Evolutionary conservation across 2,329 filamentous ascomycete genomes (phyloP).

Genomic region (Chaetomium strumarium): DNA sequence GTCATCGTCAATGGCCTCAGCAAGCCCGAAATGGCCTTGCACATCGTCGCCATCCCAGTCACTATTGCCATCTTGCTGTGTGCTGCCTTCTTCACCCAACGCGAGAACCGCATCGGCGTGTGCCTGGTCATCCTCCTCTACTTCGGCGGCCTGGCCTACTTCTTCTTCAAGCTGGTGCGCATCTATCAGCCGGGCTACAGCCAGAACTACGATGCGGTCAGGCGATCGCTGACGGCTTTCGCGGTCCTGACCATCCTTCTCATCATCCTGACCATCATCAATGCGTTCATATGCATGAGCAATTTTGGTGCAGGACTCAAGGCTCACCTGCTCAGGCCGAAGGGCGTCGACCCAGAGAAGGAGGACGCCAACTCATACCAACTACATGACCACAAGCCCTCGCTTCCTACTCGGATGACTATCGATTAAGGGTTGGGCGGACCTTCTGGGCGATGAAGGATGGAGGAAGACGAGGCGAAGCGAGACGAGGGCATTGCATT

Average conservation of each 20-base stretch:
- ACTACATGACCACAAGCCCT: slow-evolving; percentile 51
- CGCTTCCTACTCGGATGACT: slow-evolving; percentile 52
- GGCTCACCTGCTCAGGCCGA: slow-evolving; percentile 64
- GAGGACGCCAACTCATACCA: slow-evolving; percentile 51
- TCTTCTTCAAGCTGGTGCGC: slow-evolving; percentile 94
- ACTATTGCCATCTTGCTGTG: slow-evolving; percentile 83
- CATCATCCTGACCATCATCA: slow-evolving; percentile 80
- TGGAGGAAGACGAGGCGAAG: not conserved
- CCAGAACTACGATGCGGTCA: slow-evolving; percentile 66
- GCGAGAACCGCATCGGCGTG: slow-evolving; percentile 77
- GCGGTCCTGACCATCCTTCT: slow-evolving; percentile 87
- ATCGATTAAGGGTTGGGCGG: slow-evolving; percentile 43
- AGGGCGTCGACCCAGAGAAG: slow-evolving; percentile 46
- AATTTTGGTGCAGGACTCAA: slow-evolving; percentile 92
- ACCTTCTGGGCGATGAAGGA: not conserved
- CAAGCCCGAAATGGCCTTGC: slow-evolving; percentile 75
- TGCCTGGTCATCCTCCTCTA: slow-evolving; percentile 74
- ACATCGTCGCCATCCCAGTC: slow-evolving; percentile 81
- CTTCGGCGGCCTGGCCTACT: slow-evolving; percentile 85
- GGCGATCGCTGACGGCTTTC: slow-evolving; percentile 84
- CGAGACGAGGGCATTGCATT: not conserved
- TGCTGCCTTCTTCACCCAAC: slow-evolving; percentile 78
- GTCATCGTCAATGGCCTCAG: slow-evolving; percentile 73
- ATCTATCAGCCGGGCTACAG: slow-evolving; percentile 70
- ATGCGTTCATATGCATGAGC: slow-evolving; percentile 78